Evolutionary conservation across 176 grass and related monocot genomes (phyloP), one percentile per base, ranked within the genome.

Genomic region (Melocanna baccifera): DNA sequence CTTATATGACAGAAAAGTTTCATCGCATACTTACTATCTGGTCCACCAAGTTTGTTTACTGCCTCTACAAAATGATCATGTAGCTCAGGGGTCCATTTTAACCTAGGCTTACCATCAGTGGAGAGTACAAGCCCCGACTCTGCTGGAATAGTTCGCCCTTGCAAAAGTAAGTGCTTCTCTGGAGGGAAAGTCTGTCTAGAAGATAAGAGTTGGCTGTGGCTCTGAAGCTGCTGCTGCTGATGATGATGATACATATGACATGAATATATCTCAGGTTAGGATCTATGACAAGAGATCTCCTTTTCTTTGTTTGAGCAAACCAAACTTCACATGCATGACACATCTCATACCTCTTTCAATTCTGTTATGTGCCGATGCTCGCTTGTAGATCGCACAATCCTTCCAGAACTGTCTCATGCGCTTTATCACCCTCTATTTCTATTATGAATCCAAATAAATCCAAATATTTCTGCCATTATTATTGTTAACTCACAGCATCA

Each of bases 71-170:
- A 98, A 32, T 91, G 89, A 40, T 91, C 93, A 39, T 98, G 96
- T 83, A 98, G 88, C 72, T 98, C 96, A 67, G 93, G 80, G 41
- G 91, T 98, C 96, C 96, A 98, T 90, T 98, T 98, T 90, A 98
- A 92, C 78, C 96, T 94, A 69, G 93, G 96, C 69, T 98, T 98
- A 76, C 93, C 96, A 94, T 98, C 93, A 74, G 93, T 96, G 50
- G 96, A 98, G 82, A 98, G 96, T 69, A 96, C 88, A 66, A 98
- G 87, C 62, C 96, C 96, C 23, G 91, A 65, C 62, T 98, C 96
- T 79, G 87, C 82, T 88, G 90, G 74, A 85, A 76, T 46, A 81
- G 50, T 77, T 80, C 90, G 85, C 56, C 82, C 87, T 88, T 92
- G 85, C 47, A 94, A 43, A 90, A 92, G 81, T 67, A 94, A 78